A percentile compares a stretch with the other conserved stretches of the same genome.
phyloP scores from a whole-genome alignment of 805 yeast genomes.

The Lipomyces yamadae region DNA sequence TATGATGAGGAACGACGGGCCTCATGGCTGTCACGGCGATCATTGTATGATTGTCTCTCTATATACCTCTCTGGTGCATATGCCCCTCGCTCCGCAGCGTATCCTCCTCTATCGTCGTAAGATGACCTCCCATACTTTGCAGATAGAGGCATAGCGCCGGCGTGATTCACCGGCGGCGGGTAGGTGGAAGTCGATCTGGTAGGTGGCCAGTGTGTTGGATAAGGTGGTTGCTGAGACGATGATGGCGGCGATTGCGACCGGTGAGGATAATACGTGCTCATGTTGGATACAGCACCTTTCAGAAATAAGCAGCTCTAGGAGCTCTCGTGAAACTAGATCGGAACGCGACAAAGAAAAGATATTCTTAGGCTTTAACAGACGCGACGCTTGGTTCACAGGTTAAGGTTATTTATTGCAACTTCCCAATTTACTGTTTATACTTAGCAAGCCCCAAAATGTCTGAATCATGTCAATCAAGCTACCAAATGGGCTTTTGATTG shows the following conservation, averaged over 20 bases:
- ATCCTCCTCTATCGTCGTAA: slow-evolving; percentile 4
- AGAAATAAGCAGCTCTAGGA: background rate
- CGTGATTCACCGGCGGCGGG: background rate
- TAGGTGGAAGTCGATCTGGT: background rate
- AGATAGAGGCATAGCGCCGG: background rate
- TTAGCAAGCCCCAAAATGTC: background rate
- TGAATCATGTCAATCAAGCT: background rate
- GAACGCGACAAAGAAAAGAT: background rate
- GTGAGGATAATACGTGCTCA: slow-evolving; percentile 34
- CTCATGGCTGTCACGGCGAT: slow-evolving; percentile 9
- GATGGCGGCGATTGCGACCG: slow-evolving; percentile 25
- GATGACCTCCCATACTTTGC: background rate
- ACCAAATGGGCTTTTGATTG: background rate
- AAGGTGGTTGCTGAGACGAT: slow-evolving; percentile 11
- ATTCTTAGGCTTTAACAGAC: background rate
- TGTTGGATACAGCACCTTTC: background rate
- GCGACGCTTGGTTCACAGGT: background rate
- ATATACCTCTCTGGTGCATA: slow-evolving; percentile 15
- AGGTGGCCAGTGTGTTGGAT: slow-evolving; percentile 15
- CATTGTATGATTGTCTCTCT: slow-evolving; percentile 7
- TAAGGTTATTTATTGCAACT: background rate
- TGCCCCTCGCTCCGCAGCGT: slow-evolving; percentile 6
- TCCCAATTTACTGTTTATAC: background rate
- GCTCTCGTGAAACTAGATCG: background rate
- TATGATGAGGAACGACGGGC: slow-evolving; percentile 8